Percentiles rank a stretch among this genome's conserved stretches.
These are phyloP conservation scores for Aspergillus panamensis DNA, from an alignment of 495 filamentous ascomycete genomes.

Conservation along the genomic window DNA sequence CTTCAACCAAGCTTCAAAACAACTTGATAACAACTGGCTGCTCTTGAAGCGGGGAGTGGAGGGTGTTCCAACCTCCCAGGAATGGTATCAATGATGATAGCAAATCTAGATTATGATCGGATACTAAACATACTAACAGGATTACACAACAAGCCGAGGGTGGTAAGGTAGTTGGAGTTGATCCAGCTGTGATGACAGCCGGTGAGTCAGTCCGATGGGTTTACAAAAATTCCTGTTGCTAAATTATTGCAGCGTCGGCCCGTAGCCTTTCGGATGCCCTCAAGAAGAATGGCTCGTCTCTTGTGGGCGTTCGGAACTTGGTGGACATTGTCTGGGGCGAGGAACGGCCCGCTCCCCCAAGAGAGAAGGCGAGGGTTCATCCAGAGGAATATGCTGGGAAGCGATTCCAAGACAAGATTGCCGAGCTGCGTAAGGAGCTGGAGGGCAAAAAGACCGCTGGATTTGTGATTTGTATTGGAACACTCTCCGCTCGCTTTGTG, in stretches of 20 bases:
- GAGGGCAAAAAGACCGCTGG: conserved; percentile 86
- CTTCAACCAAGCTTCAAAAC: conserved; percentile 93
- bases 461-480: conserved; percentile 70
- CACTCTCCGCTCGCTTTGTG: background rate
- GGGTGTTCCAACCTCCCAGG: conserved; percentile 95
- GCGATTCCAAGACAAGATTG: conserved; percentile 75
- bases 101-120: conserved; percentile 3
- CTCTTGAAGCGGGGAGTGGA: conserved; percentile 90
- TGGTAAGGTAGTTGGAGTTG: conserved; percentile 85
- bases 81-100: conserved; percentile 61
- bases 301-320: conserved; percentile 76
- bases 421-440: conserved; percentile 83
- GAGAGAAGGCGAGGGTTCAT: conserved; percentile 69
- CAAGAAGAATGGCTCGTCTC: conserved; percentile 73
- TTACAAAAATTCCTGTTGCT: conserved; percentile 4
- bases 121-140: conserved; percentile 41
- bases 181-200: conserved; percentile 83
- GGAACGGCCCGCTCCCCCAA: conserved; percentile 68
- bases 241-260: conserved; percentile 56
- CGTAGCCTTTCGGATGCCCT: conserved; percentile 84
- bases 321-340: conserved; percentile 84
- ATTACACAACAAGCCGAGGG: conserved; percentile 76
- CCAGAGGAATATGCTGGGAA: conserved; percentile 77
- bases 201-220: conserved; percentile 37
- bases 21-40: conserved; percentile 88